Evolutionary conservation across 345 rosid species (phyloP), one percentile per base, ranked within the genome.

Genomic region (Lepidium africanum): DNA sequence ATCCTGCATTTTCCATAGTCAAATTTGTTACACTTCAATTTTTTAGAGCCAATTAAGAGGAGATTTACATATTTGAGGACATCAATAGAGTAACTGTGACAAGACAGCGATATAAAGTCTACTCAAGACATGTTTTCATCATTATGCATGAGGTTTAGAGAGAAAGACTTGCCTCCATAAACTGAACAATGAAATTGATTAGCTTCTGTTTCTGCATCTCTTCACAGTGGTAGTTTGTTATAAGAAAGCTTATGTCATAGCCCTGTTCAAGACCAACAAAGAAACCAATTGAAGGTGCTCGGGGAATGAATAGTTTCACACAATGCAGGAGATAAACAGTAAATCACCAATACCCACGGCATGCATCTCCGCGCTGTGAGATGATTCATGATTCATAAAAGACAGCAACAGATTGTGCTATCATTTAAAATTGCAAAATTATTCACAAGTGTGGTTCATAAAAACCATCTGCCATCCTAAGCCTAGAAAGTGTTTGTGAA

Each of bases 141-240:
- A 6, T 68, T 67, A 36, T 17, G 39, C 15, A 76, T 17, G 27
- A 53, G 56, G 19, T 59, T 42, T 19, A 48, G 69, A 32, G 69
- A 32, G 43, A 70, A 71, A 75, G 71, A 57, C 90, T 88, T 84
- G 84, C 99, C 88, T 94, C 99, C 96, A 94, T 87, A 75, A 94
- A 94, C 77, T 94, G 97, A 80, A 94, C 82, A 9, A 94, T 91
- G 80, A 94, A 94, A 82, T 94, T 96, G 16, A 94, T 87, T 51
- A 94, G 96, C 81, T 87, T 94, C 65, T 83, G 88, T 79, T 94
- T 94, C 81, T 91, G 99, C 99, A 94, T 87, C 70, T 94, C 97
- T 80, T 94, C 97, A 12, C 96, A 91, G 81, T 91, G 97, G 80
- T 82, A 91, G 83, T 94, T 91, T 12, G 97, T 94, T 76, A 91